phyloP scores from a whole-genome alignment of 257 asterid genomes.

The Agastache rugosa region DNA sequence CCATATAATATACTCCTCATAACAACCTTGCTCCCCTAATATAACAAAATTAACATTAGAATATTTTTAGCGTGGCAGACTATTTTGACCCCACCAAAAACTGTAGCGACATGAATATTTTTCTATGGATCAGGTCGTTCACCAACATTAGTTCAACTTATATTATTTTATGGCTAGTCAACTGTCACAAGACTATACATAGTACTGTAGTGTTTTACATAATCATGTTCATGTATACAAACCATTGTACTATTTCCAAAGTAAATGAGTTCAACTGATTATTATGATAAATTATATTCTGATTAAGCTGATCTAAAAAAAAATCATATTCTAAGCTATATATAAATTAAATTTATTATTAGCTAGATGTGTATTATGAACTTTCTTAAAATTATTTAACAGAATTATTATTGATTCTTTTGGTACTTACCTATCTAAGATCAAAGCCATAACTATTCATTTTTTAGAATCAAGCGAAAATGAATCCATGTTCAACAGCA shows the following conservation, averaged over 20 bases:
- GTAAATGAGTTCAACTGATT: not conserved
- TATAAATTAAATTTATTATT: too few species aligned
- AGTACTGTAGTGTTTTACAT: not conserved
- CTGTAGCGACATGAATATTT: not conserved
- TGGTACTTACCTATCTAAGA: constrained; percentile 15
- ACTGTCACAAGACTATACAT: constrained; percentile 3
- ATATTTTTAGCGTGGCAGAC: not conserved
- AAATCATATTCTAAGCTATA: not conserved
- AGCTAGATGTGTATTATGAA: not conserved
- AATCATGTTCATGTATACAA: not conserved
- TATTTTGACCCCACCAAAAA: constrained; percentile 5
- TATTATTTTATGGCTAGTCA: not conserved
- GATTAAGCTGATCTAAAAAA: too few species aligned
- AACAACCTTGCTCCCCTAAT: not conserved
- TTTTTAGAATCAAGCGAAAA: not conserved
- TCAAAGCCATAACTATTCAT: not conserved
- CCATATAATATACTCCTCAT: not conserved
- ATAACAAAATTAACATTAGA: not conserved
- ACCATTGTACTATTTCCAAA: not conserved
- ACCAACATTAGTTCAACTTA: constrained; percentile 27
- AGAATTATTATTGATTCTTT: not conserved
- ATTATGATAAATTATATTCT: not conserved
- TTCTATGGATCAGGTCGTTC: constrained; percentile 21
- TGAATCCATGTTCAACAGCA: not conserved
- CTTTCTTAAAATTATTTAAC: not conserved